phyloP scores from a whole-genome alignment of 2,329 filamentous ascomycete species.

The Calonectria crousiana region DNA sequence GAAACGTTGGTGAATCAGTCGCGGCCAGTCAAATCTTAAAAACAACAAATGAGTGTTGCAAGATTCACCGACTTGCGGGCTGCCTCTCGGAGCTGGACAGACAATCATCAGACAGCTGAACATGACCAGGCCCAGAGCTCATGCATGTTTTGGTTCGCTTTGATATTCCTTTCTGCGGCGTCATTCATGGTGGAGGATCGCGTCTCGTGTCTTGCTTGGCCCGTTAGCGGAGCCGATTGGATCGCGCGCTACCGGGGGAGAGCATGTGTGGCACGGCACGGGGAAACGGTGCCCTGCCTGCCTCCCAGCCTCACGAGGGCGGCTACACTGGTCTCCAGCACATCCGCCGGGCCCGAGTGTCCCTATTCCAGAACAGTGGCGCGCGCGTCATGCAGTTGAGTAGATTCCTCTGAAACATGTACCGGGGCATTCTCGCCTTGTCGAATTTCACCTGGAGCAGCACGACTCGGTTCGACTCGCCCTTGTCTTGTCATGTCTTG shows the following conservation, averaged over 20 bases:
- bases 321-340: not conserved
- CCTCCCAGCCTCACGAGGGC: not conserved
- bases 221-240: not conserved
- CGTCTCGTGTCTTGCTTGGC: not conserved
- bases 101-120: not conserved
- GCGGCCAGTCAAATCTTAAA: not conserved
- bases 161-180: not conserved
- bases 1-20: not conserved
- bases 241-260: not conserved
- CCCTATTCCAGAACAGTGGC: not conserved
- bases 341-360: not conserved
- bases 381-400: not conserved
- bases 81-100: not conserved
- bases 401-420: not conserved
- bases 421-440: not conserved
- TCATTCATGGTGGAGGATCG: not conserved
- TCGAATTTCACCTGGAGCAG: not conserved
- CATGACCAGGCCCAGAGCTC: not conserved
- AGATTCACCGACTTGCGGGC: not conserved
- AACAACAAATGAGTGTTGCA: not conserved
- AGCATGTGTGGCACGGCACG: not conserved
- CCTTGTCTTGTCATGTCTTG: not conserved
- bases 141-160: not conserved
- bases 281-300: not conserved
- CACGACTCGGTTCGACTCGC: not conserved